These are phyloP conservation scores for Aspergillus luchuensis DNA, from an alignment of 2,329 filamentous ascomycete genomes.

Conservation along the genomic window DNA sequence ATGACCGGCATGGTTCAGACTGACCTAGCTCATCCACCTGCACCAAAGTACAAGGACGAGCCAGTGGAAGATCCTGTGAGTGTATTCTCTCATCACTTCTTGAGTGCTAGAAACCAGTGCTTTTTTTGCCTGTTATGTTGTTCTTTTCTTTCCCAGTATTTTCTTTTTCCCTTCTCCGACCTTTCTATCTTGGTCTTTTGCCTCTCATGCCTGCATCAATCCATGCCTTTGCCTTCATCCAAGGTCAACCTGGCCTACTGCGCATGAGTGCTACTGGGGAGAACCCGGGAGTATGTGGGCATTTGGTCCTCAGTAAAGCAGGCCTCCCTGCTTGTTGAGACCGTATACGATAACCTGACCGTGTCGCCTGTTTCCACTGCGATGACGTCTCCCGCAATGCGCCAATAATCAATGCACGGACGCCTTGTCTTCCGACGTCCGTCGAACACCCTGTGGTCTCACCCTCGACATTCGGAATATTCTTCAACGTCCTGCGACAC, in stretches of 20 bases:
- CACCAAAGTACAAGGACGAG: slow-evolving; percentile 52
- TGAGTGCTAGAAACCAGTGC: slow-evolving; percentile 4
- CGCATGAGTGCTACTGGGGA: slow-evolving; percentile 14
- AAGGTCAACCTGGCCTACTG: slow-evolving; percentile 21
- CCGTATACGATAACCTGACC: slow-evolving; percentile 4
- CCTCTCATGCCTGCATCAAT: neutral
- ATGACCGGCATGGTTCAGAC: slow-evolving; percentile 49
- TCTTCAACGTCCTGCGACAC: neutral
- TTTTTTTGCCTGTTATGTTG: slow-evolving; percentile 10
- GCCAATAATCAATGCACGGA: neutral
- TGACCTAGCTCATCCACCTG: slow-evolving; percentile 41
- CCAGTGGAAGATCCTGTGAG: slow-evolving; percentile 51
- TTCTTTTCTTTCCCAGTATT: slow-evolving; percentile 15
- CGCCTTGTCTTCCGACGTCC: neutral
- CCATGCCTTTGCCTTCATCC: slow-evolving; percentile 7
- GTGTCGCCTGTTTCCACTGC: neutral
- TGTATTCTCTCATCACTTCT: slow-evolving; percentile 22
- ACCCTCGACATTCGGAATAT: neutral
- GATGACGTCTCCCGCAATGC: neutral
- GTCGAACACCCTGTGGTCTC: neutral
- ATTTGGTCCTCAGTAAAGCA: neutral
- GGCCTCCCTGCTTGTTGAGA: neutral
- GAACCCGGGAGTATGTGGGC: slow-evolving; percentile 8
- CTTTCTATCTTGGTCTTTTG: slow-evolving; percentile 1
- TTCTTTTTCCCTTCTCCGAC: slow-evolving; percentile 18